Conservation (phyloP, 176 grass and related monocot genomes). For the Poa pratensis region DNA sequence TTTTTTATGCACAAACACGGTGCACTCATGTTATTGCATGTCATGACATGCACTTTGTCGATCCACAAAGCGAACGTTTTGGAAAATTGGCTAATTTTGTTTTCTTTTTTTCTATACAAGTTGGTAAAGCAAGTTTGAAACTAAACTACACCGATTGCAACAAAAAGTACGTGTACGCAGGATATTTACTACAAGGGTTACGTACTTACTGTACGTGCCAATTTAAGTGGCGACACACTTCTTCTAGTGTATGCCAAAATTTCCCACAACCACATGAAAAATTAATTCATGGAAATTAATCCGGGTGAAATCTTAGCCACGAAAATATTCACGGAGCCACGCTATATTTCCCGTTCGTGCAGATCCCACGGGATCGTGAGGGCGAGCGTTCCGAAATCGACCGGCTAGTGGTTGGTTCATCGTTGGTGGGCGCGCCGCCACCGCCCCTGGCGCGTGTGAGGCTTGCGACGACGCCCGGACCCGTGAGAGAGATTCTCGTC, state of each 20-base stretch:
- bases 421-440: slow-evolving; percentile 4
- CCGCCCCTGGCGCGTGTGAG: background rate
- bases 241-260: background rate
- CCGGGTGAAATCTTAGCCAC: background rate
- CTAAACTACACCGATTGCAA: too few species aligned
- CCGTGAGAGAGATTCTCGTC: background rate
- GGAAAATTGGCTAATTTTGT: too few species aligned
- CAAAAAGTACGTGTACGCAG: too few species aligned
- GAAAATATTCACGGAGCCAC: background rate
- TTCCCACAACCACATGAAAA: background rate
- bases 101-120: too few species aligned
- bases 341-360: slow-evolving; percentile 8
- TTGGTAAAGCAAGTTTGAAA: too few species aligned
- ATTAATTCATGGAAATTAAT: background rate
- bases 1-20: too few species aligned
- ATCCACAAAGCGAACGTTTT: too few species aligned
- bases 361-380: slow-evolving; percentile 31
- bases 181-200: too few species aligned
- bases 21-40: too few species aligned
- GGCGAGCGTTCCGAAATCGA: background rate
- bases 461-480: background rate
- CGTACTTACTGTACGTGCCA: too few species aligned
- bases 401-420: background rate
- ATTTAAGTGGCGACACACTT: too few species aligned
- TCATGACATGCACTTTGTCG: too few species aligned